Conservation (phyloP, 202 grass and related monocot genomes). For the Panicum hallii region DNA sequence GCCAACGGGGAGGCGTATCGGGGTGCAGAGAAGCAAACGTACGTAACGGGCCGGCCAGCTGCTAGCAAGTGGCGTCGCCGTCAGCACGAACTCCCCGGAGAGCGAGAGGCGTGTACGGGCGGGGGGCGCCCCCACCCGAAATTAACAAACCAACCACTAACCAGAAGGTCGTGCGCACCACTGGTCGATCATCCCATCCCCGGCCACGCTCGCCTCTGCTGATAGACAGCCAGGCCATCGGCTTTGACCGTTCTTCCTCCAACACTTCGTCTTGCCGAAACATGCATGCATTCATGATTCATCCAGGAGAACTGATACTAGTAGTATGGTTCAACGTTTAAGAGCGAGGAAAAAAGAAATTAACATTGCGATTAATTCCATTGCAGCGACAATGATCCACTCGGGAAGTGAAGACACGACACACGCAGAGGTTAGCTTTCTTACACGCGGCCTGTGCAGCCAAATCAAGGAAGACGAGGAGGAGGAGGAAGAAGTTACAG, state of each 20-base stretch:
- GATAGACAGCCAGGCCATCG: background rate
- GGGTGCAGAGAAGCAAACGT: conserved; percentile 24
- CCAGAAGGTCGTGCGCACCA: conserved; percentile 9
- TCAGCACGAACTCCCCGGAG: conserved; percentile 59
- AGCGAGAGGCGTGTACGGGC: conserved; percentile 31
- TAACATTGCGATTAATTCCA: background rate
- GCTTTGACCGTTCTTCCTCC: conserved; percentile 16
- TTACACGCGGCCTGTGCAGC: conserved; percentile 37
- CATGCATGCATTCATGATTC: background rate
- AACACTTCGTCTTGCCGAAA: background rate
- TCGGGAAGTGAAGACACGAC: background rate
- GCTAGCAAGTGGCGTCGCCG: conserved; percentile 34
- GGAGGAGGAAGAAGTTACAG: background rate
- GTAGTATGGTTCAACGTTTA: background rate
- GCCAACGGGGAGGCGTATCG: background rate
- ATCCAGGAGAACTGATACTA: background rate
- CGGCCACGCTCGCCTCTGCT: background rate
- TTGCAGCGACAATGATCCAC: conserved; percentile 9
- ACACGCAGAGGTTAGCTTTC: conserved; percentile 50
- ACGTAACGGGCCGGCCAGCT: conserved; percentile 21
- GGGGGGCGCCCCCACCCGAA: background rate
- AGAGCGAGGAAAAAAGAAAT: background rate
- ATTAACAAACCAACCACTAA: conserved; percentile 44
- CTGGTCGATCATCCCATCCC: background rate
- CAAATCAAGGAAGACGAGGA: conserved; percentile 14